phyloP scores from a whole-genome alignment of 768 basidiomycete genomes.

The Suillus spraguei region DNA sequence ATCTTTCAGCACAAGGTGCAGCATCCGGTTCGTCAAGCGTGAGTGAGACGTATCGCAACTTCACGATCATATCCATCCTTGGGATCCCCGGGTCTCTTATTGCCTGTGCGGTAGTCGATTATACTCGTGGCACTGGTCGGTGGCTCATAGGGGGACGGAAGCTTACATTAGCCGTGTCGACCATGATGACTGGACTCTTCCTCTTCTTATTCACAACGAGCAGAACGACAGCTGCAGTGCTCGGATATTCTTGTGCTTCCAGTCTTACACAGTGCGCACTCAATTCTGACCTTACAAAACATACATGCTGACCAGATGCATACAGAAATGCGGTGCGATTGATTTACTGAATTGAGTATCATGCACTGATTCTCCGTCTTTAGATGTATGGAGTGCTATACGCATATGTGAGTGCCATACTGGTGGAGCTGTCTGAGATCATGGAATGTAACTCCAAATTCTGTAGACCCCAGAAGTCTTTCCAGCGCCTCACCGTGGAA shows the following conservation, averaged over 20 bases:
- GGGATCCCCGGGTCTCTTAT: slow-evolving; percentile 52
- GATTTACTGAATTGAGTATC: background rate
- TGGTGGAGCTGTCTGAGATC: background rate
- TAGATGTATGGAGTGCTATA: slow-evolving; percentile 56
- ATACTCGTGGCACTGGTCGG: slow-evolving; percentile 34
- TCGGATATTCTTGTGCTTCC: slow-evolving; percentile 50
- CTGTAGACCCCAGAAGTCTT: slow-evolving; percentile 55
- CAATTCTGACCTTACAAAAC: background rate
- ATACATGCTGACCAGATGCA: background rate
- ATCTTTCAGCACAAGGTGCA: slow-evolving; percentile 40
- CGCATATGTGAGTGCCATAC: slow-evolving; percentile 37
- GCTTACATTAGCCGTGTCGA: slow-evolving; percentile 46
- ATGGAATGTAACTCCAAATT: background rate
- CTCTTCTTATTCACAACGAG: slow-evolving; percentile 56
- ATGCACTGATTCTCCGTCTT: slow-evolving; percentile 8
- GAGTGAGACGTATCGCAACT: slow-evolving; percentile 46
- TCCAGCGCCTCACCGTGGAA: slow-evolving; percentile 57
- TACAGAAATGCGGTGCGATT: slow-evolving; percentile 39
- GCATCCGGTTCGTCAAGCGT: slow-evolving; percentile 25
- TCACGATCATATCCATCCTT: slow-evolving; percentile 48
- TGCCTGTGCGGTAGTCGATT: slow-evolving; percentile 47
- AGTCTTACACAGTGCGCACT: slow-evolving; percentile 42
- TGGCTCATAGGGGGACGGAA: slow-evolving; percentile 48
- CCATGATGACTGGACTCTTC: slow-evolving; percentile 47
- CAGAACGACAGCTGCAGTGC: slow-evolving; percentile 37